These are phyloP conservation scores for Aspergillus puulaauensis DNA, from an alignment of 2,329 filamentous ascomycete species.

Conservation along the genomic window DNA sequence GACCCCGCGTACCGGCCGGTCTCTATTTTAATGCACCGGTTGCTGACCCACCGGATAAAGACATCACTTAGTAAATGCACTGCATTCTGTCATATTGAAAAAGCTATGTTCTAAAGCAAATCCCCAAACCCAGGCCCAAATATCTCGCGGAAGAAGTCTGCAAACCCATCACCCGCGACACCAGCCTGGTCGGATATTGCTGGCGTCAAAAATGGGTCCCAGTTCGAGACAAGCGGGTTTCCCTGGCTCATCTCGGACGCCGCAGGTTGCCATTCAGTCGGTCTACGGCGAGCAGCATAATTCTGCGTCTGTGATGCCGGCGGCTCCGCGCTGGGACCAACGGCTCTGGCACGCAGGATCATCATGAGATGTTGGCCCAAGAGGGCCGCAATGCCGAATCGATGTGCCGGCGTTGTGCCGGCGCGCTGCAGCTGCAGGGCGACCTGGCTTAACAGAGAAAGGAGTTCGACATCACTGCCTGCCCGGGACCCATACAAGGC, in stretches of 20 bases:
- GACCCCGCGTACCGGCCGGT: neutral
- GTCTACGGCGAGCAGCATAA: neutral
- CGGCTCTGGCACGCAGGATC: slow-evolving; percentile 25
- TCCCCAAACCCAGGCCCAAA: slow-evolving; percentile 25
- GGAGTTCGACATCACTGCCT: slow-evolving; percentile 24
- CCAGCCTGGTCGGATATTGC: slow-evolving; percentile 13
- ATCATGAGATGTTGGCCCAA: slow-evolving; percentile 29
- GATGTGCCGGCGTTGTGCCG: slow-evolving; percentile 27
- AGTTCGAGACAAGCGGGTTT: slow-evolving; percentile 12
- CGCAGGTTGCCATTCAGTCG: neutral
- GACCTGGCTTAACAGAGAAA: slow-evolving; percentile 26
- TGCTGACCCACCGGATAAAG: neutral
- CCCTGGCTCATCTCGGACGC: neutral
- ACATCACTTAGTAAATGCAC: neutral
- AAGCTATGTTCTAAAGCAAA: slow-evolving; percentile 8
- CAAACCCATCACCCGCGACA: slow-evolving; percentile 21
- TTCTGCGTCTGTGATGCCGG: neutral
- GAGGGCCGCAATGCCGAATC: slow-evolving; percentile 30
- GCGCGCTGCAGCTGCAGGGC: slow-evolving; percentile 27
- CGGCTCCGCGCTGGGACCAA: neutral
- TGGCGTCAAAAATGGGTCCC: slow-evolving; percentile 23
- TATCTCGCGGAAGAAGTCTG: slow-evolving; percentile 27
- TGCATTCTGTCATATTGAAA: neutral
- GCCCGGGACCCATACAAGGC: slow-evolving; percentile 17
- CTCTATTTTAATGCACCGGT: neutral